Percentiles rank a stretch among this genome's conserved stretches.
phyloP scores from a whole-genome alignment of 306 rosid genomes.

The Neltuma alba region DNA sequence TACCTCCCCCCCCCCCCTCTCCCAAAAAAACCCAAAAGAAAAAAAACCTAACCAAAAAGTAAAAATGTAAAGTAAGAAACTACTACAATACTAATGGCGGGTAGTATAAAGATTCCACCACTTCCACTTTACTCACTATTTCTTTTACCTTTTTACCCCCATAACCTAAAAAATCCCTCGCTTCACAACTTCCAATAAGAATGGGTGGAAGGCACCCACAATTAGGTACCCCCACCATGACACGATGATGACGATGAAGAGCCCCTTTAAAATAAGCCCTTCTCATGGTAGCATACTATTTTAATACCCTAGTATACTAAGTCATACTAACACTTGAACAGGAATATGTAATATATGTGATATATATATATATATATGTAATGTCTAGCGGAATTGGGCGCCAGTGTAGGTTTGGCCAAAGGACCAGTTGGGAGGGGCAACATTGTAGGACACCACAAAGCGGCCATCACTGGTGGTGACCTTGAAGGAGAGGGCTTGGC shows the following conservation, averaged over 20 bases:
- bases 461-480: conserved; percentile 87
- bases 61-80: conserved; percentile 30
- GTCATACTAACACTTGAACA: conserved; percentile 32
- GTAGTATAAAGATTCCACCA: conserved; percentile 75
- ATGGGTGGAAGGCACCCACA: neutral
- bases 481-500: conserved; percentile 91
- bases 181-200: neutral
- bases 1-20: conserved; percentile 31
- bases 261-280: conserved; percentile 72
- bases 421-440: conserved; percentile 79
- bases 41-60: neutral
- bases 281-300: conserved; percentile 58
- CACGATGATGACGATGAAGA: conserved; percentile 42
- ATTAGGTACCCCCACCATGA: conserved; percentile 35
- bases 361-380: neutral
- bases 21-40: too few relatives aligned
- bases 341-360: neutral
- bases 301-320: conserved; percentile 79
- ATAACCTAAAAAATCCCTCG: conserved; percentile 4
- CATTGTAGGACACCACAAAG: conserved; percentile 66
- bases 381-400: conserved; percentile 66
- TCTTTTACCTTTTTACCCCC: neutral
- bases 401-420: conserved; percentile 95
- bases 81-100: conserved; percentile 59
- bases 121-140: conserved; percentile 38